phyloP scores from a whole-genome alignment of 2,329 filamentous ascomycete genomes.

The Dactylellina haptotyla region DNA sequence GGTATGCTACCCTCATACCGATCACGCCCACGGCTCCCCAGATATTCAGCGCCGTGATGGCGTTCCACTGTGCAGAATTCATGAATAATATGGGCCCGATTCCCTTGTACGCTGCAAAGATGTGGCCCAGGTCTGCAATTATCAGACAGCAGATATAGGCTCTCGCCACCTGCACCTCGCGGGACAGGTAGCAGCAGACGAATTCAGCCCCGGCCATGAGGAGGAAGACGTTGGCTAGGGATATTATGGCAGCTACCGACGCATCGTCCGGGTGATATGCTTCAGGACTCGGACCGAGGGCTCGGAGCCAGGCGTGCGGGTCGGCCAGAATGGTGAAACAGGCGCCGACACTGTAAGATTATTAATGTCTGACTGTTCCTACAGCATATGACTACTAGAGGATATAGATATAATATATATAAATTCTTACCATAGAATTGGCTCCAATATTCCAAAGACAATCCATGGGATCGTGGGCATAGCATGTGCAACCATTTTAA shows the following conservation, averaged over 20 bases:
- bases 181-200: slow-evolving; percentile 59
- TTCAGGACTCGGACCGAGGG: slow-evolving; percentile 56
- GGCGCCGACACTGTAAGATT: slow-evolving; percentile 1
- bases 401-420: background rate
- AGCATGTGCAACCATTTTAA: slow-evolving; percentile 31
- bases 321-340: slow-evolving; percentile 55
- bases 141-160: slow-evolving; percentile 59
- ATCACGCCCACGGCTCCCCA: slow-evolving; percentile 59
- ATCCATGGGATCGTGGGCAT: slow-evolving; percentile 36
- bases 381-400: background rate
- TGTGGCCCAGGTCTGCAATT: slow-evolving; percentile 61
- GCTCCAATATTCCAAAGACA: slow-evolving; percentile 26
- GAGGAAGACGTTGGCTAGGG: slow-evolving; percentile 59
- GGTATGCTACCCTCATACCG: slow-evolving; percentile 43
- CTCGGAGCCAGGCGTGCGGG: slow-evolving; percentile 58
- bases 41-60: slow-evolving; percentile 58
- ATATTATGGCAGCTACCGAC: slow-evolving; percentile 39
- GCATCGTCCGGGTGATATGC: slow-evolving; percentile 43
- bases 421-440: slow-evolving; percentile 18
- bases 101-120: slow-evolving; percentile 59
- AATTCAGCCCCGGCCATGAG: slow-evolving; percentile 59
- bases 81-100: slow-evolving; percentile 59
- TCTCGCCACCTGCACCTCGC: slow-evolving; percentile 56
- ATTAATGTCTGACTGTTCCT: background rate
- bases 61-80: slow-evolving; percentile 58